Evolutionary conservation across 2,329 filamentous ascomycete genomes (phyloP).

Genomic region (Trichoderma sp.): DNA sequence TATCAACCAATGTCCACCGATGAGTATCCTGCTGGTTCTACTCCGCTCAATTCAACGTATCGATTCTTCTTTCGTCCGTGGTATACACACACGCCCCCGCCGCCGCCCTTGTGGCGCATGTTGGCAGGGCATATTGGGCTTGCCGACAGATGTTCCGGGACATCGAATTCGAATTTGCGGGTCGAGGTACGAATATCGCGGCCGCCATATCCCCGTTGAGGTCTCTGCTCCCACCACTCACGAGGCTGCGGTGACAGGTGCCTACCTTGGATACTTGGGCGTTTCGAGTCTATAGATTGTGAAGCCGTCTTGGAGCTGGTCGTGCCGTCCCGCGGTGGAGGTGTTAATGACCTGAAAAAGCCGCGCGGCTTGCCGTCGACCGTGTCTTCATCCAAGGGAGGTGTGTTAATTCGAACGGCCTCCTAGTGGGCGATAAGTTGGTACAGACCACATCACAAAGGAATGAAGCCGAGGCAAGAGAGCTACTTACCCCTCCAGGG

Average conservation of each 20-base stretch:
- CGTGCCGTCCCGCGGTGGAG: slow-evolving; percentile 24
- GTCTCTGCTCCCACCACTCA: slow-evolving; percentile 38
- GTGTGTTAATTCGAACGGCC: slow-evolving; percentile 47
- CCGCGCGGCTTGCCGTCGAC: slow-evolving; percentile 37
- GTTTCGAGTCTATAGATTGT: slow-evolving; percentile 20
- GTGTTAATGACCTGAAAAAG: slow-evolving; percentile 43
- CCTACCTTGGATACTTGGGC: slow-evolving; percentile 23
- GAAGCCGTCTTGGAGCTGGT: neutral
- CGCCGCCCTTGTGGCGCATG: slow-evolving; percentile 41
- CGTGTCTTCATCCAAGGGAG: slow-evolving; percentile 41
- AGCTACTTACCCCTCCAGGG: slow-evolving; percentile 34
- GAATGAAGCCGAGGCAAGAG: neutral
- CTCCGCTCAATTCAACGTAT: slow-evolving; percentile 29
- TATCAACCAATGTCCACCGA: neutral
- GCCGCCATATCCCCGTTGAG: slow-evolving; percentile 24
- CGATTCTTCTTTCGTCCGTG: slow-evolving; percentile 39
- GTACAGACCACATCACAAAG: neutral
- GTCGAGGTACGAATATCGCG: slow-evolving; percentile 22
- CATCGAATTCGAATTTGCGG: slow-evolving; percentile 44
- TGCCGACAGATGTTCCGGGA: slow-evolving; percentile 49
- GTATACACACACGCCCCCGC: slow-evolving; percentile 49
- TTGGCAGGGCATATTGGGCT: slow-evolving; percentile 53
- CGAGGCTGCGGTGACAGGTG: slow-evolving; percentile 27
- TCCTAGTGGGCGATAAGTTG: slow-evolving; percentile 38
- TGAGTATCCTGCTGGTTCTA: neutral